Evolutionary conservation across 2,329 filamentous ascomycete species (phyloP).

Genomic region (Calycina herbarum): DNA sequence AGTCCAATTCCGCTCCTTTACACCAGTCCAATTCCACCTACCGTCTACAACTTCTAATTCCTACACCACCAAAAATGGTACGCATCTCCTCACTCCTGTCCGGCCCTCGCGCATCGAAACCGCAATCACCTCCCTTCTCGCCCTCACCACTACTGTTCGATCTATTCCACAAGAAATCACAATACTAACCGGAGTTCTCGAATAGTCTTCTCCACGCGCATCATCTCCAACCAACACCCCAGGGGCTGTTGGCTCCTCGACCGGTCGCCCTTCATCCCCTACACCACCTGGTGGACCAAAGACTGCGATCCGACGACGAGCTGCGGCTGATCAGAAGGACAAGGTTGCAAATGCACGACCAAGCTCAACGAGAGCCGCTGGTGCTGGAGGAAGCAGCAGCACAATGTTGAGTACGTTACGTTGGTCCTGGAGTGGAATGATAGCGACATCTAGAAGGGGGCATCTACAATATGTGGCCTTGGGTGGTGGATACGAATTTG

Average conservation of each 20-base stretch:
- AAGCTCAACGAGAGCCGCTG: conserved; percentile 87
- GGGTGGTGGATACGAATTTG: neutral
- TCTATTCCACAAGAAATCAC: neutral
- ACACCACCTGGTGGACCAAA: conserved; percentile 90
- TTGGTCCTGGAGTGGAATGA: conserved; percentile 5
- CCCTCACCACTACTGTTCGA: neutral
- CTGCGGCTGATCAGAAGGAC: conserved; percentile 95
- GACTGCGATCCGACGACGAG: conserved; percentile 91
- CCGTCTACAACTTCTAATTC: neutral
- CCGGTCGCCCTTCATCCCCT: conserved; percentile 81
- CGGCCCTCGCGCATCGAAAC: neutral
- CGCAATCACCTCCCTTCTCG: conserved; percentile 1
- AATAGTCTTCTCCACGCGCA: conserved; percentile 42
- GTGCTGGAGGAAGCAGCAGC: conserved; percentile 92
- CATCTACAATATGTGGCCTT: neutral
- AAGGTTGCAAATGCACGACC: conserved; percentile 92
- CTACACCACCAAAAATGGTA: conserved; percentile 24
- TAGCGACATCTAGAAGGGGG: neutral
- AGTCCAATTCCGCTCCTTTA: conserved; percentile 16
- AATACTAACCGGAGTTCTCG: conserved; percentile 3
- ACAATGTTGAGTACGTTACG: conserved; percentile 89
- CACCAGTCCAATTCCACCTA: conserved; percentile 12
- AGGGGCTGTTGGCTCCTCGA: conserved; percentile 54
- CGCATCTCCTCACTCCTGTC: neutral
- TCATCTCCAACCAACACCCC: conserved; percentile 57